These are phyloP conservation scores for Scheffersomyces titani DNA, from an alignment of 1,139 yeast species.

Conservation along the genomic window DNA sequence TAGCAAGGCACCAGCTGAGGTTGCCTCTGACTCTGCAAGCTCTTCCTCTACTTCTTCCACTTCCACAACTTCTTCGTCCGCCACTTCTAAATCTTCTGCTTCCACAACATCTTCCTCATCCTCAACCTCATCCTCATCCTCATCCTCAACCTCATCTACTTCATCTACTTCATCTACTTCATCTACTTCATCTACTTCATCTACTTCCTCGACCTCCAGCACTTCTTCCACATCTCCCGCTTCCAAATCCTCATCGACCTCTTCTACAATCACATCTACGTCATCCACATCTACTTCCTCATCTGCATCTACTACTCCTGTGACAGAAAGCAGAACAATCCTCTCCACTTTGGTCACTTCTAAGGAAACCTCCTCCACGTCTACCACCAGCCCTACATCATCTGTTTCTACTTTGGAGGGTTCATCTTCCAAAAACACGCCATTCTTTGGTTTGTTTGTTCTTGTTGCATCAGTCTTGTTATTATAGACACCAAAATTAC, in stretches of 20 bases:
- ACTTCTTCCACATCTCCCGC: background rate
- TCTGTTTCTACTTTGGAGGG: background rate
- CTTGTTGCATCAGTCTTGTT: background rate
- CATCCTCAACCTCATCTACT: conserved; percentile 3
- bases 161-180: conserved; percentile 8
- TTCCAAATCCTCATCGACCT: background rate
- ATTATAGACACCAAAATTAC: background rate
- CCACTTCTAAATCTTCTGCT: conserved; percentile 6
- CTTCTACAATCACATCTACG: background rate
- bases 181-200: conserved; percentile 1
- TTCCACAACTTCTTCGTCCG: conserved; percentile 2
- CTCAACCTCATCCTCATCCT: conserved; percentile 5
- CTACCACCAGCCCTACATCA: background rate
- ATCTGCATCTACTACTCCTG: background rate
- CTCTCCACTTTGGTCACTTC: background rate
- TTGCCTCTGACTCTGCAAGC: conserved; percentile 5
- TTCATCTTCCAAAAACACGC: background rate
- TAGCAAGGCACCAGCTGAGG: background rate
- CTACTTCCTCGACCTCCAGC: background rate
- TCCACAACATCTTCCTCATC: conserved; percentile 8
- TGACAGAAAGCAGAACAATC: background rate
- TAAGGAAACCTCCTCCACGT: background rate
- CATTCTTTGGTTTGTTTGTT: background rate
- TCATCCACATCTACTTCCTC: background rate
- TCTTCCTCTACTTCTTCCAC: conserved; percentile 10